Base-by-base conservation (phyloP, 805 yeast species). In the Lipomyces japonicus region DNA sequence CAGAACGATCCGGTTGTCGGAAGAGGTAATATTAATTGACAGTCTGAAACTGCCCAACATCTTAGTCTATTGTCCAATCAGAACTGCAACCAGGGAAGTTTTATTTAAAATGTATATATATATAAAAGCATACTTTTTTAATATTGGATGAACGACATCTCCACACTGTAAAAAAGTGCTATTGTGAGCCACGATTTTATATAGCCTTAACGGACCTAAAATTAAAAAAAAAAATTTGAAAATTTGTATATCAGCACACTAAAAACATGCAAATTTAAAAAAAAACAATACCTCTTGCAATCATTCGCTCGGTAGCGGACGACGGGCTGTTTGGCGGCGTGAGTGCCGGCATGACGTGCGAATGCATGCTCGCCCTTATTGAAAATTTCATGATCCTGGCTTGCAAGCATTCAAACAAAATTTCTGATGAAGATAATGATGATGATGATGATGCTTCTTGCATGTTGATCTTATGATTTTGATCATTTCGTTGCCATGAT, bases 1-100 rank as follows among this genome's bases (percentile, higher is more conserved):
- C 44, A 41, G 32, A 35, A 41, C 16, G 23, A 7, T 6, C 44
- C 44, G 14, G 16, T 34, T 10, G 48, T 41, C 23, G 44, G 44
- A 12, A 41, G 19, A 46, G 44, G 44, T 7, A 41, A 6, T 16
- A 41, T n/a, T 35, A 41, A 41, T 10, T 19, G 26, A 18, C 14
- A 6, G n/a, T 6, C 18, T 10, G 19, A 16, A 5, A 41, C 42
- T 41, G 10, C 32, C 44, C 44, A 41, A 16, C 44, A 41, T 14
- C 44, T 46, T 14, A 19, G 19, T 32, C 44, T 41, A 41, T 5
- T 7, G 14, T 6, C 6, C 18, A 18, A 21, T 6, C 32, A 7
- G 6, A 5, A 28, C 12, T 37, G 40, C 10, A 14, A 37, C 34
- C n/a, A n/a, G 14, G n/a, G 34, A 30, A 30, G n/a, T 30, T n/a